phyloP scores from a whole-genome alignment of 1,284 basidiomycete species.

The Trichosporon sp. region DNA sequence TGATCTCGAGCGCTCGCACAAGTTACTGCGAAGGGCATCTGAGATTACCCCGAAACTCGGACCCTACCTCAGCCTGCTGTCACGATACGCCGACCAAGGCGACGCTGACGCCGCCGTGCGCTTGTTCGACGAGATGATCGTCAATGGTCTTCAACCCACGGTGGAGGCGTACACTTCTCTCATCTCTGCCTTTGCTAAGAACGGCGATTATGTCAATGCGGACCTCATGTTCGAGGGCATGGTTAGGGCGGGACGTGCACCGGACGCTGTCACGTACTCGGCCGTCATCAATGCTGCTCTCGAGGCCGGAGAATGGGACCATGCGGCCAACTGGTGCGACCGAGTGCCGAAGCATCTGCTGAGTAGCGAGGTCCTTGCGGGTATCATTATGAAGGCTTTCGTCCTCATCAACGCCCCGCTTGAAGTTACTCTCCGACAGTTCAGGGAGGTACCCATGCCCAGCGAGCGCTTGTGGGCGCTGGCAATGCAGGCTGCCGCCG shows the following conservation, averaged over 20 bases:
- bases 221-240: constrained; percentile 66
- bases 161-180: constrained; percentile 68
- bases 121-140: constrained; percentile 68
- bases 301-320: constrained; percentile 69
- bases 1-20: constrained; percentile 30
- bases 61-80: constrained; percentile 63
- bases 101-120: constrained; percentile 64
- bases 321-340: constrained; percentile 39
- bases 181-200: constrained; percentile 68
- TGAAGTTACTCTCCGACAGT: constrained; percentile 66
- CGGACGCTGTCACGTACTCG: constrained; percentile 68
- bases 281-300: constrained; percentile 83
- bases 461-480: constrained; percentile 72
- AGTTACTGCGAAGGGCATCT: constrained; percentile 29
- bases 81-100: constrained; percentile 64
- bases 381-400: constrained; percentile 82
- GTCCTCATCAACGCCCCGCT: constrained; percentile 79
- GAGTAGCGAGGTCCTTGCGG: constrained; percentile 62
- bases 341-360: constrained; percentile 55
- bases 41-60: constrained; percentile 24
- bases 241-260: constrained; percentile 60
- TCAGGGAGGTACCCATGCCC: constrained; percentile 64
- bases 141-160: constrained; percentile 61
- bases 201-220: constrained; percentile 69
- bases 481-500: constrained; percentile 80